These are phyloP conservation scores for Geotrichum reessii DNA, from an alignment of 1,139 yeast genomes.

Conservation along the genomic window DNA sequence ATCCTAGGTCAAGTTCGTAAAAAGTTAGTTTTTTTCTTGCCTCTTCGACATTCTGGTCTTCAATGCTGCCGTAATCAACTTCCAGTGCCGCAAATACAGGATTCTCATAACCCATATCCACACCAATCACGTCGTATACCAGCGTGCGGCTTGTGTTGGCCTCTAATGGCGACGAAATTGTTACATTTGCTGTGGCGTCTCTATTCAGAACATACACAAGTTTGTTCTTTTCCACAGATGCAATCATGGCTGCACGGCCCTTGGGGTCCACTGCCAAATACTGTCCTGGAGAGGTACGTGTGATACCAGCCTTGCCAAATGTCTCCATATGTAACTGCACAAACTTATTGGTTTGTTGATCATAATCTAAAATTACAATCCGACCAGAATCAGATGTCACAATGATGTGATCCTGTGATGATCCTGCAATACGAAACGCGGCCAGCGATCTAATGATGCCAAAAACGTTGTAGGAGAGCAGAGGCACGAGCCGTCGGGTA, in stretches of 20 bases:
- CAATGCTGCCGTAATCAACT: slow-evolving; percentile 17
- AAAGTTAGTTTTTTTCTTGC: slow-evolving; percentile 45
- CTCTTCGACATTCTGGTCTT: slow-evolving; percentile 24
- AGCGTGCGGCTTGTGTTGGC: slow-evolving; percentile 48
- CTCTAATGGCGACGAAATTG: slow-evolving; percentile 70
- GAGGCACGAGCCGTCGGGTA: slow-evolving; percentile 49
- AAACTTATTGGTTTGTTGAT: slow-evolving; percentile 41
- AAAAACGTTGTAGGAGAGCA: slow-evolving; percentile 48
- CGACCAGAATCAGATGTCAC: slow-evolving; percentile 81
- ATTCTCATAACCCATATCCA: slow-evolving; percentile 75
- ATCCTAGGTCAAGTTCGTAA: slow-evolving; percentile 81
- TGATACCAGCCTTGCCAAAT: slow-evolving; percentile 65
- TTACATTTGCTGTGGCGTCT: slow-evolving; percentile 44
- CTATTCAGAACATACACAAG: slow-evolving; percentile 55
- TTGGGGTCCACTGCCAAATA: slow-evolving; percentile 69
- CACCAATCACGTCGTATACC: slow-evolving; percentile 52
- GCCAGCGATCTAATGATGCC: slow-evolving; percentile 54
- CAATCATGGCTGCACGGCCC: slow-evolving; percentile 62
- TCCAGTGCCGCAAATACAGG: slow-evolving; percentile 83
- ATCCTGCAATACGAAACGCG: slow-evolving; percentile 49
- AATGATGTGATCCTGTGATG: slow-evolving; percentile 53
- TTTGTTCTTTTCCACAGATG: slow-evolving; percentile 69
- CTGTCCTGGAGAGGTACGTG: slow-evolving; percentile 72
- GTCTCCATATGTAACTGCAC: slow-evolving; percentile 57
- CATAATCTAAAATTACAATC: slow-evolving; percentile 52